Conservation (phyloP, 163 green algal species). For the Smithsoniella earleae region DNA sequence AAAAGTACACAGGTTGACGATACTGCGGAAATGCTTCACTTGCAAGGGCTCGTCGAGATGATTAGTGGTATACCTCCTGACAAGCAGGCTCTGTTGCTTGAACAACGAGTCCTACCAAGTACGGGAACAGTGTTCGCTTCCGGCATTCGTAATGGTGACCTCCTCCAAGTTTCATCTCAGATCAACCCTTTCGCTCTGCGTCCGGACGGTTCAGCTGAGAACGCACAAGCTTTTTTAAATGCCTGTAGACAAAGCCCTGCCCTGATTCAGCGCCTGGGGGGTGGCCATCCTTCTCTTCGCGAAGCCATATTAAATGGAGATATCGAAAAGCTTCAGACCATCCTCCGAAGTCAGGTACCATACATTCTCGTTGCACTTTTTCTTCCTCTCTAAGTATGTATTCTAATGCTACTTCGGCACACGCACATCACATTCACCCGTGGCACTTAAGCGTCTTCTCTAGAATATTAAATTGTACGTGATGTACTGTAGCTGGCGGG, state of each 20-base stretch:
- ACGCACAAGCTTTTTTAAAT: background rate
- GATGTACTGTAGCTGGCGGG: too few relatives aligned
- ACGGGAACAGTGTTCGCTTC: slow-evolving; percentile 30
- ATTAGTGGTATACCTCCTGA: slow-evolving; percentile 48
- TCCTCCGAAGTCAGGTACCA: too few relatives aligned
- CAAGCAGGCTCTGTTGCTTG: slow-evolving; percentile 51
- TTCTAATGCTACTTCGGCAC: slow-evolving; percentile 1
- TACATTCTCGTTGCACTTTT: background rate
- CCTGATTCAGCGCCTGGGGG: background rate
- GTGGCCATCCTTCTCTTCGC: background rate
- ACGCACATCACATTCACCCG: too few relatives aligned
- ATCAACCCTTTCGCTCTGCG: background rate
- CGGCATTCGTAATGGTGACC: slow-evolving; percentile 3
- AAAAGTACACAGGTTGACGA: slow-evolving; percentile 39
- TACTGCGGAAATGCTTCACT: slow-evolving; percentile 39
- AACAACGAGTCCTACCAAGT: slow-evolving; percentile 36
- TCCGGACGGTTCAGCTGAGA: background rate
- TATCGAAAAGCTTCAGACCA: background rate
- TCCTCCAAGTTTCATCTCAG: background rate
- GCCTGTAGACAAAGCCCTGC: background rate
- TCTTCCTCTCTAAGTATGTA: slow-evolving; percentile 23
- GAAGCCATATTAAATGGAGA: background rate
- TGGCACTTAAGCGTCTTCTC: too few relatives aligned
- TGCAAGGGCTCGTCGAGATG: slow-evolving; percentile 67
- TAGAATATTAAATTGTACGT: too few relatives aligned